A percentile compares a stretch with the other conserved stretches of the same genome.
Conservation (phyloP, 2,329 filamentous ascomycete genomes). For the Ophiocordyceps camponoti-leonardi region DNA sequence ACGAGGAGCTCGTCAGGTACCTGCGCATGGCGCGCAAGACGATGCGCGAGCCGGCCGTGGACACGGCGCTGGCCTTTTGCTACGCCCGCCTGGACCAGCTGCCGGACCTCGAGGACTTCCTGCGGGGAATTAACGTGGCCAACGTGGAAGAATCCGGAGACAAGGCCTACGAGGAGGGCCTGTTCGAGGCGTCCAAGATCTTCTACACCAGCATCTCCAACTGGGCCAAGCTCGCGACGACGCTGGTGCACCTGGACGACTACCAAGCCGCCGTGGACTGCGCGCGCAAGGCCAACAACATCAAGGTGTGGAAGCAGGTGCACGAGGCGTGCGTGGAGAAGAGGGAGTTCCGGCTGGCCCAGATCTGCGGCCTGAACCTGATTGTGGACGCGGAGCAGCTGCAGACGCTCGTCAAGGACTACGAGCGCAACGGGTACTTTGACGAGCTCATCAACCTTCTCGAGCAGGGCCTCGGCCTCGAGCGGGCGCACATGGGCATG, state of each 20-base stretch:
- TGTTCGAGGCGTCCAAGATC: constrained; percentile 94
- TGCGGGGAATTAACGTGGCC: constrained; percentile 82
- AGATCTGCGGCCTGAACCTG: constrained; percentile 96
- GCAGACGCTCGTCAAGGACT: constrained; percentile 83
- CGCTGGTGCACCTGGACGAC: constrained; percentile 87
- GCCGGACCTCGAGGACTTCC: constrained; percentile 86
- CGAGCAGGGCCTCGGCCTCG: constrained; percentile 85
- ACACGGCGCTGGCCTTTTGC: constrained; percentile 86
- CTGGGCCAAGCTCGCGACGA: constrained; percentile 97
- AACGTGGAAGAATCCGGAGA: constrained; percentile 95
- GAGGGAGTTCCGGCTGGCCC: constrained; percentile 96
- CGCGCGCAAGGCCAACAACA: constrained; percentile 95
- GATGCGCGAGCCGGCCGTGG: constrained; percentile 78
- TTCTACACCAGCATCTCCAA: constrained; percentile 98
- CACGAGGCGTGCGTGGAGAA: constrained; percentile 91
- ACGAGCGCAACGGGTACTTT: constrained; percentile 94
- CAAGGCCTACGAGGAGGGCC: constrained; percentile 89
- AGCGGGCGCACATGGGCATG: constrained; percentile 90
- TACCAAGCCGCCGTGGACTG: constrained; percentile 97
- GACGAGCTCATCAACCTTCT: constrained; percentile 91
- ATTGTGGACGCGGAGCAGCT: constrained; percentile 96
- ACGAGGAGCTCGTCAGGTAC: constrained; percentile 93
- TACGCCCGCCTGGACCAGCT: constrained; percentile 87
- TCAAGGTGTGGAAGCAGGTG: constrained; percentile 98
- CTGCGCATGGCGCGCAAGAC: constrained; percentile 96